A percentile compares a stretch with the other conserved stretches of the same genome.
Conservation (phyloP, 441 rosid species). For the Metrosideros polymorpha region DNA sequence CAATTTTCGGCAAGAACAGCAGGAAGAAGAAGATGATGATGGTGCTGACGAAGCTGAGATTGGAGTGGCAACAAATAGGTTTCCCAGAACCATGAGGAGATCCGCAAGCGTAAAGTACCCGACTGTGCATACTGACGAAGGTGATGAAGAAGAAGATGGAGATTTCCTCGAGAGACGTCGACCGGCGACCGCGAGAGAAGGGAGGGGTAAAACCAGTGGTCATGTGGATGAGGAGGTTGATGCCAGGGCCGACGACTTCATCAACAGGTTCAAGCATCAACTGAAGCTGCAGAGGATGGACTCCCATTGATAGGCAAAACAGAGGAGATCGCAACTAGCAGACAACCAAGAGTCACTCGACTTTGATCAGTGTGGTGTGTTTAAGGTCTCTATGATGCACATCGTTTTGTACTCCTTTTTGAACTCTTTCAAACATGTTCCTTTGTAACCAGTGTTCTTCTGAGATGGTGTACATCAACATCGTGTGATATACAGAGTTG, state of each 20-base stretch:
- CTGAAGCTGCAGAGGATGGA: conserved; percentile 4
- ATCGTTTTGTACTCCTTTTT: background rate
- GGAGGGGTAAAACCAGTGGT: background rate
- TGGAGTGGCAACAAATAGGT: background rate
- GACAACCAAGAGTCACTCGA: background rate
- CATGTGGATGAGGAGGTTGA: conserved; percentile 5
- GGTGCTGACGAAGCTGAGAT: background rate
- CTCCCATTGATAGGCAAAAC: background rate
- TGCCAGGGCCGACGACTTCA: conserved; percentile 8
- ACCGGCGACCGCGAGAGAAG: background rate
- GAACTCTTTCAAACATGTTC: background rate
- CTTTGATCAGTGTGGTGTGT: background rate
- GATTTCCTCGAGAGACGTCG: background rate
- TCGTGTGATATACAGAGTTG: background rate
- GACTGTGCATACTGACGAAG: background rate
- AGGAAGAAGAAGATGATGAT: background rate
- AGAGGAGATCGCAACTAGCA: background rate
- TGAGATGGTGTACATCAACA: background rate
- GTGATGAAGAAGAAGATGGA: background rate
- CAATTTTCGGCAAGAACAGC: background rate
- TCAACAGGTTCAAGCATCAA: conserved; percentile 4
- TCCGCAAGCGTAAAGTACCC: background rate
- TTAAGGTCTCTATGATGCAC: background rate
- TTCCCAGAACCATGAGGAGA: background rate
- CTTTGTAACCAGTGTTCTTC: background rate